Conservation (phyloP, 345 rosid genomes). For the Kandelia obovata region DNA sequence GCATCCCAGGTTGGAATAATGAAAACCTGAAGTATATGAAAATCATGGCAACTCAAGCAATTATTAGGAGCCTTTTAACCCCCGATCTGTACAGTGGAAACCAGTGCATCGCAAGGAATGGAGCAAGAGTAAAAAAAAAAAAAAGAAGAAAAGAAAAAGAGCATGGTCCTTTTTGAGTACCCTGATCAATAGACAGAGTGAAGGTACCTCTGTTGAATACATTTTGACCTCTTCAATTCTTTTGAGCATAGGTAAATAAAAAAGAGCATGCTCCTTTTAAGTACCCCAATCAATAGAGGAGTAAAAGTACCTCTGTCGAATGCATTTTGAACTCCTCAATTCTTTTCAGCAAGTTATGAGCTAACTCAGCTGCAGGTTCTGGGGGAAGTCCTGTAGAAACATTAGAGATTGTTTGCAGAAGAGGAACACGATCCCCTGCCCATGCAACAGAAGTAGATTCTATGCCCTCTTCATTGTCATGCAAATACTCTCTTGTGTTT, state of each 20-base stretch:
- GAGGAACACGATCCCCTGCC: slow-evolving; percentile 92
- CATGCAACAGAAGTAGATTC: slow-evolving; percentile 60
- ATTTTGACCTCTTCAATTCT: slow-evolving; percentile 69
- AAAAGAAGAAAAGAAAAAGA: too few species aligned
- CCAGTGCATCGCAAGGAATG: background rate
- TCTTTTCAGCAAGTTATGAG: slow-evolving; percentile 70
- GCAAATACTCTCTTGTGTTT: slow-evolving; percentile 23
- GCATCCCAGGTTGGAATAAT: background rate
- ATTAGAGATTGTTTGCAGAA: slow-evolving; percentile 83
- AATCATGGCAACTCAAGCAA: background rate
- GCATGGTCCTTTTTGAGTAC: background rate
- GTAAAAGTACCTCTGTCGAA: slow-evolving; percentile 67
- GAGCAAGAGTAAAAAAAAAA: background rate
- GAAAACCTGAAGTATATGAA: background rate
- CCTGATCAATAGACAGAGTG: background rate
- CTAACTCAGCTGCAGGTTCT: slow-evolving; percentile 84
- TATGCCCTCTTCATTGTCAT: slow-evolving; percentile 36
- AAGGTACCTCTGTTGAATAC: slow-evolving; percentile 80
- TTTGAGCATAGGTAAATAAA: slow-evolving; percentile 16
- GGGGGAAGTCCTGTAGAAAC: slow-evolving; percentile 82
- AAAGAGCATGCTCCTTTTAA: background rate
- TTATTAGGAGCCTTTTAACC: too few species aligned
- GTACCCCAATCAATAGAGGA: background rate
- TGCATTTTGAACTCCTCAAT: slow-evolving; percentile 83
- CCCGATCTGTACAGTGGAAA: background rate